Conservation (phyloP, 139 green algal genomes). For the Chlorella sorokiniana region DNA sequence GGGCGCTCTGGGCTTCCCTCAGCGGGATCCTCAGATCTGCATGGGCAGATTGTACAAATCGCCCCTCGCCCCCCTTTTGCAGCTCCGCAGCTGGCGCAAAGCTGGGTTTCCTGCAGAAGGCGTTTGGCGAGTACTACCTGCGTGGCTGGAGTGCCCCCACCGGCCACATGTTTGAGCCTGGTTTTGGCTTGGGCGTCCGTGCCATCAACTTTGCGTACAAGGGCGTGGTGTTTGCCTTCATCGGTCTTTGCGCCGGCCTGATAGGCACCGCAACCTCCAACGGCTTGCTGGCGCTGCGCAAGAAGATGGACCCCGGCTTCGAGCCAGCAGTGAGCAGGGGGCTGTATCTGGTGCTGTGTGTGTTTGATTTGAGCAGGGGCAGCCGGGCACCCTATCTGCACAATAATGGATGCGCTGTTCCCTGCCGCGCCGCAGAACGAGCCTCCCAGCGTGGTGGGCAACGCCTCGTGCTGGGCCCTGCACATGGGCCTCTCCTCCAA, state of each 20-base stretch:
- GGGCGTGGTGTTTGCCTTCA: constrained; percentile 79
- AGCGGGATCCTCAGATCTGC: too few species aligned
- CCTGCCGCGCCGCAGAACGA: constrained; percentile 69
- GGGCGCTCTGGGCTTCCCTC: too few species aligned
- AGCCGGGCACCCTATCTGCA: neutral
- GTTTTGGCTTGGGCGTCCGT: constrained; percentile 65
- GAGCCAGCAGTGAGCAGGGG: constrained; percentile 13
- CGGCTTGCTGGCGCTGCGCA: constrained; percentile 70
- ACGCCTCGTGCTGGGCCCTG: constrained; percentile 85
- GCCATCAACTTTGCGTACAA: constrained; percentile 87
- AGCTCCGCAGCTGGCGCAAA: constrained; percentile 42
- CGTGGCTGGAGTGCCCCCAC: constrained; percentile 64
- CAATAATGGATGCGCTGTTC: neutral
- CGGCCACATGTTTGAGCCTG: constrained; percentile 80
- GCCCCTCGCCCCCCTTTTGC: too few species aligned
- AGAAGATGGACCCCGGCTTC: constrained; percentile 75
- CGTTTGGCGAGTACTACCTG: constrained; percentile 78
- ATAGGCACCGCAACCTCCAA: constrained; percentile 89
- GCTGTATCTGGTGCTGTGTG: neutral
- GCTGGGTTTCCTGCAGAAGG: constrained; percentile 52
- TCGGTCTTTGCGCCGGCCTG: constrained; percentile 86
- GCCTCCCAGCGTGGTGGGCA: constrained; percentile 81
- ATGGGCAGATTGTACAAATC: too few species aligned
- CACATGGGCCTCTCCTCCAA: constrained; percentile 96
- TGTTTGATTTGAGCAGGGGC: neutral